These are phyloP conservation scores for Coriaria nepalensis DNA, from an alignment of 306 rosid species.

Conservation along the genomic window DNA sequence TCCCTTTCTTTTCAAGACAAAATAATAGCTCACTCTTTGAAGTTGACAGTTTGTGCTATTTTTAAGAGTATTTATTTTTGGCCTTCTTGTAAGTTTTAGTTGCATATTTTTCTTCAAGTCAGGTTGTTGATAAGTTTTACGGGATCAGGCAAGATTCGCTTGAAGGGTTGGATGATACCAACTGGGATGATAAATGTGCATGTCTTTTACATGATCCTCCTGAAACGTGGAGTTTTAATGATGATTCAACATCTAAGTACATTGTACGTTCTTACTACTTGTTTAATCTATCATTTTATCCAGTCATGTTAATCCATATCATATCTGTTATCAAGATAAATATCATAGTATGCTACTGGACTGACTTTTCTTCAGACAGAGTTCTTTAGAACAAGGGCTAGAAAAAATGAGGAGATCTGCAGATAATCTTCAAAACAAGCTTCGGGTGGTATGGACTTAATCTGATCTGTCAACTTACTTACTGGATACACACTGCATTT, in stretches of 20 bases:
- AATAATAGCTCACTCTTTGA: too few relatives aligned
- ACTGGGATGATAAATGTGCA: conserved; percentile 66
- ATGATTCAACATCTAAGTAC: conserved; percentile 62
- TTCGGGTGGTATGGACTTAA: conserved; percentile 55
- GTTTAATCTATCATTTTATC: too few relatives aligned
- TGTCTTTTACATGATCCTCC: conserved; percentile 68
- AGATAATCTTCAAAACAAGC: conserved; percentile 61
- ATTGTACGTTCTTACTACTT: conserved; percentile 42
- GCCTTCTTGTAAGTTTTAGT: conserved; percentile 8
- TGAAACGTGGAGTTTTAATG: conserved; percentile 73
- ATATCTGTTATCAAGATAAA: conserved; percentile 12
- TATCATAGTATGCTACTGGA: conserved; percentile 37
- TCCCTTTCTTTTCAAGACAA: background rate
- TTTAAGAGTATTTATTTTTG: conserved; percentile 1
- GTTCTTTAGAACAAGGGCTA: conserved; percentile 83
- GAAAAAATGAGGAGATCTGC: conserved; percentile 44
- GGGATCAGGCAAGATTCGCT: conserved; percentile 53
- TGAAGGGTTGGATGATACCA: conserved; percentile 29
- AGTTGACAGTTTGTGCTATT: too few relatives aligned
- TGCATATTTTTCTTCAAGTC: conserved; percentile 20
- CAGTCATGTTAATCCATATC: too few relatives aligned
- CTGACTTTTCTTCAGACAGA: conserved; percentile 95
- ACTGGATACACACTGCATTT: too few relatives aligned
- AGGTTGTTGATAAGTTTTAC: conserved; percentile 68
- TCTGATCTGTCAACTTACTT: too few relatives aligned